A percentile compares a stretch with the other conserved stretches of the same genome.
Conservation (phyloP, 2,329 filamentous ascomycete genomes). For the Curvularia eragrostidis region DNA sequence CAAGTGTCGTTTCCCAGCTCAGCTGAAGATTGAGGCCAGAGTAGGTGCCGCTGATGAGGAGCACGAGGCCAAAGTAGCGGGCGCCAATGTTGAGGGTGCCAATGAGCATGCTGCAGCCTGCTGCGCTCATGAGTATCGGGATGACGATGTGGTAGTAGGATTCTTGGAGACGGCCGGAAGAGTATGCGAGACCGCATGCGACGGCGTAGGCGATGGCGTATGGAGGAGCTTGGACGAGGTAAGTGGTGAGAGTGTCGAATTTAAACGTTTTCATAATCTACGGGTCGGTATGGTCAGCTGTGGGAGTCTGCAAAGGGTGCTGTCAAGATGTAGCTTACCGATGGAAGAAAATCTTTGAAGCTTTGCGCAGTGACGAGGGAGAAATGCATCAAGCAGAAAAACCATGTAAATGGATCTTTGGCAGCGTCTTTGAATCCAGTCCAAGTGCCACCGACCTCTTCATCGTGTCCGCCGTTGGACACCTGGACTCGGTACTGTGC, state of each 20-base stretch:
- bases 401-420: conserved; percentile 52
- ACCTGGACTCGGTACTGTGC: conserved; percentile 39
- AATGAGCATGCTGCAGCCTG: conserved; percentile 38
- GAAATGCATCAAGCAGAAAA: conserved; percentile 53
- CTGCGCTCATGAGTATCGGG: conserved; percentile 30
- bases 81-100: conserved; percentile 39
- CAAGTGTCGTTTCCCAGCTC: conserved; percentile 54
- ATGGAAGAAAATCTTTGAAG: conserved; percentile 46
- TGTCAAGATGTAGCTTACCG: conserved; percentile 12
- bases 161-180: conserved; percentile 39
- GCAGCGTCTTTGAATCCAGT: conserved; percentile 48
- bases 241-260: conserved; percentile 39
- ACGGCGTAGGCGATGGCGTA: conserved; percentile 44
- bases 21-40: conserved; percentile 52
- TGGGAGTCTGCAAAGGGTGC: background rate
- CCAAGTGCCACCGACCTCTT: conserved; percentile 53
- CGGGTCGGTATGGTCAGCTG: background rate
- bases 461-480: conserved; percentile 42
- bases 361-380: conserved; percentile 40
- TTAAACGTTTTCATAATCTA: conserved; percentile 33
- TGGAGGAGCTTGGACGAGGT: conserved; percentile 53
- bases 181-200: conserved; percentile 35
- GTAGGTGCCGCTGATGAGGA: conserved; percentile 49
- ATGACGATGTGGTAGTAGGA: conserved; percentile 39
- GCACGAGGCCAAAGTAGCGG: conserved; percentile 38